A percentile compares a stretch with the other conserved stretches of the same genome.
Conservation (phyloP, 2,329 filamentous ascomycete species). For the Neopestalotiopsis rosae region DNA sequence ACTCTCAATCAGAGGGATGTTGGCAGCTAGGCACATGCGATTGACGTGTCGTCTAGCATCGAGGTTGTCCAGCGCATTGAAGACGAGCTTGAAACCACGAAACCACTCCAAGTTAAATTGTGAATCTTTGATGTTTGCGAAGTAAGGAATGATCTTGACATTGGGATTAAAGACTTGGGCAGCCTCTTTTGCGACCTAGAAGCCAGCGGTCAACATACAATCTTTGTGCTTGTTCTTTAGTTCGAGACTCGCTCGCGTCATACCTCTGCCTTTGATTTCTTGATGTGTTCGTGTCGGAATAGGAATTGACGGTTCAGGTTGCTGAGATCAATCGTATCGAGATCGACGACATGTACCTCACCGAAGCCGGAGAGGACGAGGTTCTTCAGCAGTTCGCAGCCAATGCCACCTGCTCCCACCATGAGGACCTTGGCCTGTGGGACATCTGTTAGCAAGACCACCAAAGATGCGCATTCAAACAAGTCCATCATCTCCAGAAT, state of each 20-base stretch:
- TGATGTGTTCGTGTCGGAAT: slow-evolving; percentile 96
- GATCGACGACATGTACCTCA: slow-evolving; percentile 92
- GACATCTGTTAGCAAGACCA: slow-evolving; percentile 38
- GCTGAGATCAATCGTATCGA: slow-evolving; percentile 97
- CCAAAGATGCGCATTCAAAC: slow-evolving; percentile 9
- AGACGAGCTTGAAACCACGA: slow-evolving; percentile 79
- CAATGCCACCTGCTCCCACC: slow-evolving; percentile 95
- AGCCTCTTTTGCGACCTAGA: slow-evolving; percentile 87
- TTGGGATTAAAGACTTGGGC: slow-evolving; percentile 89
- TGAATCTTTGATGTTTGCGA: slow-evolving; percentile 92
- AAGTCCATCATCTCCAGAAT: slow-evolving; percentile 23
- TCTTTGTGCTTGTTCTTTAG: slow-evolving; percentile 8
- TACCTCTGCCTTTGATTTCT: slow-evolving; percentile 93
- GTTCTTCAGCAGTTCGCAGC: slow-evolving; percentile 97
- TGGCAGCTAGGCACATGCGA: slow-evolving; percentile 91
- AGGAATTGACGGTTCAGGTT: slow-evolving; percentile 98
- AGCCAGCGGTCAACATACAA: slow-evolving; percentile 25
- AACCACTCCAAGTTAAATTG: slow-evolving; percentile 93
- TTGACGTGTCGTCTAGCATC: slow-evolving; percentile 95
- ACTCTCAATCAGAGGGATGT: slow-evolving; percentile 92
- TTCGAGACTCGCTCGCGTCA: slow-evolving; percentile 36
- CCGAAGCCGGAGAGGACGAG: slow-evolving; percentile 90
- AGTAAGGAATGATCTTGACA: slow-evolving; percentile 84
- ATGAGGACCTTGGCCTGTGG: slow-evolving; percentile 83
- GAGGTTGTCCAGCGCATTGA: slow-evolving; percentile 96